Percentiles rank a stretch among this genome's conserved stretches.
phyloP scores from a whole-genome alignment of 148 eudicot species.

The Fallopia convolvulus region DNA sequence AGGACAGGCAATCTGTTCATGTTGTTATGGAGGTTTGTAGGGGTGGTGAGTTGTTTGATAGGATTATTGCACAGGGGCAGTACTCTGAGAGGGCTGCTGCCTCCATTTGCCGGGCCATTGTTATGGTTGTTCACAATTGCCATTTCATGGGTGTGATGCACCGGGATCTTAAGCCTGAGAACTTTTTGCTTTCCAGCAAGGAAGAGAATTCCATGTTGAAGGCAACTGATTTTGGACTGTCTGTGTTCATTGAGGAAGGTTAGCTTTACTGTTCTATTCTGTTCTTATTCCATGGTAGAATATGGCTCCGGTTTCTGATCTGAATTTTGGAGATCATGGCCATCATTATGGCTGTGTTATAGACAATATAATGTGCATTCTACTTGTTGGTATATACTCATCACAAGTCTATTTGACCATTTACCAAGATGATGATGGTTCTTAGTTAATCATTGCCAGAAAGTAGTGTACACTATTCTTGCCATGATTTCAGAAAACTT shows the following conservation, averaged over 20 bases:
- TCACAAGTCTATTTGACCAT: neutral
- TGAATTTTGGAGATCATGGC: neutral
- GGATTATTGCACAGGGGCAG: conserved; percentile 78
- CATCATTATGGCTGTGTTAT: neutral
- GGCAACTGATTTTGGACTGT: conserved; percentile 89
- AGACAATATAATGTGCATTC: neutral
- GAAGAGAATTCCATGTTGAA: conserved; percentile 58
- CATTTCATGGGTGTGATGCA: conserved; percentile 97
- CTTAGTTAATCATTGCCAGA: neutral
- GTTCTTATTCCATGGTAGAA: neutral
- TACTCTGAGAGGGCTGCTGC: conserved; percentile 76
- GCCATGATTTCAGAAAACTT: neutral
- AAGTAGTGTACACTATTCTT: neutral
- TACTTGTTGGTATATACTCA: neutral
- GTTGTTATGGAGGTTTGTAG: conserved; percentile 88
- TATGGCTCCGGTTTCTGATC: neutral
- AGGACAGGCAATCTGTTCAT: conserved; percentile 80
- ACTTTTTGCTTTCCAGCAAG: conserved; percentile 69
- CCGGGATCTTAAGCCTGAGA: conserved; percentile 94
- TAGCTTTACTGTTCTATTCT: neutral
- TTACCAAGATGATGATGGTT: neutral
- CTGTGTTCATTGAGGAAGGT: conserved; percentile 91
- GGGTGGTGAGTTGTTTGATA: conserved; percentile 88
- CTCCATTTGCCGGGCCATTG: conserved; percentile 55
- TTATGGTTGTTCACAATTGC: conserved; percentile 73